phyloP scores from a whole-genome alignment of 495 filamentous ascomycete species.

The Aspergillus wentii region DNA sequence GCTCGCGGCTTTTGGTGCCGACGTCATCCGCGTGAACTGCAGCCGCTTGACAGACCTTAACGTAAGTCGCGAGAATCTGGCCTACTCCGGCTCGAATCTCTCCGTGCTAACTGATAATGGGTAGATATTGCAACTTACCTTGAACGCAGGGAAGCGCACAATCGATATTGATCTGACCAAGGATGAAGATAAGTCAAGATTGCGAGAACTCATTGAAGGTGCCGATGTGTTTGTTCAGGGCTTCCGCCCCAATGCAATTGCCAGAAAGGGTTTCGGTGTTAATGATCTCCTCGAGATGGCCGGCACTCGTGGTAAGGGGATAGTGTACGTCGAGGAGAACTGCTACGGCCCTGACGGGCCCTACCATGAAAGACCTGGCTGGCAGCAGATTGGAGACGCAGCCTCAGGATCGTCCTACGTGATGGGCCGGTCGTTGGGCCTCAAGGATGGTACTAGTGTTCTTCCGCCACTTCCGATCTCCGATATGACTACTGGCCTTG shows the following conservation, averaged over 20 bases:
- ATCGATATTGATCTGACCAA: constrained; percentile 44
- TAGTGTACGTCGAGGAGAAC: constrained; percentile 61
- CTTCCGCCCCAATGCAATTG: constrained; percentile 47
- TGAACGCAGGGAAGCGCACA: constrained; percentile 57
- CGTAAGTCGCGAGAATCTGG: constrained; percentile 10
- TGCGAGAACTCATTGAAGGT: constrained; percentile 41
- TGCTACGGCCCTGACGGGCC: constrained; percentile 50
- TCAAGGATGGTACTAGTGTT: constrained; percentile 56
- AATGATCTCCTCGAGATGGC: constrained; percentile 45
- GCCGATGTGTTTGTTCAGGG: constrained; percentile 57
- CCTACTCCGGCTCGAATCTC: background rate
- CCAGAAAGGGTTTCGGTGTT: constrained; percentile 47
- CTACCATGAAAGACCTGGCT: constrained; percentile 34
- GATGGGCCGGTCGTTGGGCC: constrained; percentile 44
- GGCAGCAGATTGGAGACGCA: constrained; percentile 46
- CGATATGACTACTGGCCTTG: constrained; percentile 60
- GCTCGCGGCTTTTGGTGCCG: constrained; percentile 55
- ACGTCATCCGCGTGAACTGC: constrained; percentile 57
- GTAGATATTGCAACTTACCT: constrained; percentile 29
- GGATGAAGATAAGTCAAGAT: constrained; percentile 31
- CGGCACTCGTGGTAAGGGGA: constrained; percentile 41
- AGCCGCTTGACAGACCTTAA: constrained; percentile 45
- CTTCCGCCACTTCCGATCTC: constrained; percentile 67
- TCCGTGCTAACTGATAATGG: background rate
- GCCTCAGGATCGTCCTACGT: constrained; percentile 11